These are phyloP conservation scores for Helichrysum umbraculigerum DNA, from an alignment of 129 eudicot genomes.

Conservation along the genomic window DNA sequence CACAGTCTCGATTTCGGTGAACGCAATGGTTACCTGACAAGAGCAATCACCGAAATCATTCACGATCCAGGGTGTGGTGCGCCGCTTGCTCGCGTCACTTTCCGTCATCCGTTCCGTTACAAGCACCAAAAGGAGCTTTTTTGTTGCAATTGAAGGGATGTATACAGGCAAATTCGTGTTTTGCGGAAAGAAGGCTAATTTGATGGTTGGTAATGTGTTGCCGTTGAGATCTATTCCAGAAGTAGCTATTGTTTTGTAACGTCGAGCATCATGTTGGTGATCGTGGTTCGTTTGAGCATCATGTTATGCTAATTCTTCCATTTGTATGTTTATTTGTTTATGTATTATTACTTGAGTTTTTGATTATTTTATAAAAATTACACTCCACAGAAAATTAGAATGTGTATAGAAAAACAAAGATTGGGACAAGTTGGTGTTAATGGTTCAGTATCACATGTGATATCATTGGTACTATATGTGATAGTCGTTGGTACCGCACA, in stretches of 20 bases:
- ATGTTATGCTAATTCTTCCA: no score
- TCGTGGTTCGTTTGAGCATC: constrained; percentile 73
- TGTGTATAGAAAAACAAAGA: no score
- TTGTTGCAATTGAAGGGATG: constrained; percentile 87
- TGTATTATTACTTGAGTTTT: no score
- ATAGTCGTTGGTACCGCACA: no score
- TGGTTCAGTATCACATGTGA: no score
- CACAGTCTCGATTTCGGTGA: constrained; percentile 83
- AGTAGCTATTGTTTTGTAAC: constrained; percentile 83
- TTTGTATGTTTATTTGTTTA: no score
- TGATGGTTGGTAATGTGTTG: constrained; percentile 74
- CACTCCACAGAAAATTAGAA: no score
- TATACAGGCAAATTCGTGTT: constrained; percentile 78
- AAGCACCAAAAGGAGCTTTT: constrained; percentile 87
- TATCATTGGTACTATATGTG: no score
- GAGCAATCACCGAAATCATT: constrained; percentile 81
- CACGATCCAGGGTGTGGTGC: constrained; percentile 96
- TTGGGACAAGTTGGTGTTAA: no score
- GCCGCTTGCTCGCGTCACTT: constrained; percentile 71
- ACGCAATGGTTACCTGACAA: constrained; percentile 81
- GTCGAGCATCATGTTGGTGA: constrained; percentile 91
- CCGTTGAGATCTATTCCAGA: constrained; percentile 77
- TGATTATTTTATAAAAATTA: no score
- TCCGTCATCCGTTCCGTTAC: constrained; percentile 90
- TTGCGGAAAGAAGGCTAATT: constrained; percentile 78